phyloP scores from a whole-genome alignment of 2,329 filamentous ascomycete species.

The Trichoderma harzianum region DNA sequence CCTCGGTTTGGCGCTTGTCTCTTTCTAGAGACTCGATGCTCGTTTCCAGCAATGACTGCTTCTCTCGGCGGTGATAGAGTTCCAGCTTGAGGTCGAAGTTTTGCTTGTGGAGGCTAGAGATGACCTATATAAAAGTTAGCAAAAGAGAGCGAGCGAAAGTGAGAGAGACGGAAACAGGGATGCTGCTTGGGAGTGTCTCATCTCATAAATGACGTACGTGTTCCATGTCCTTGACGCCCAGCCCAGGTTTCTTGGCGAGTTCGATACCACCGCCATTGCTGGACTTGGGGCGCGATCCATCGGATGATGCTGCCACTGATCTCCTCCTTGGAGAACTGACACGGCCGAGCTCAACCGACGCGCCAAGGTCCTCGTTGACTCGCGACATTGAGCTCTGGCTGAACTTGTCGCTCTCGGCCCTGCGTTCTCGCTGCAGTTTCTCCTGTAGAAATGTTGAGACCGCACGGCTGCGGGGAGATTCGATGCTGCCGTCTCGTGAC shows the following conservation, averaged over 20 bases:
- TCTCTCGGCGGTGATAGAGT: conserved; percentile 65
- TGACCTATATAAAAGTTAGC: conserved; percentile 41
- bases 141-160: neutral
- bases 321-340: conserved; percentile 40
- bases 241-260: conserved; percentile 45
- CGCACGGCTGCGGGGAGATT: conserved; percentile 38
- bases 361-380: conserved; percentile 37
- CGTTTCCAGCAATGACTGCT: conserved; percentile 57
- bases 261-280: conserved; percentile 39
- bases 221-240: conserved; percentile 67
- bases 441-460: conserved; percentile 55
- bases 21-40: conserved; percentile 53
- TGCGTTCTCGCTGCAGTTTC: conserved; percentile 50
- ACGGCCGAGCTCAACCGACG: conserved; percentile 38
- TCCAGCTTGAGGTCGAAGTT: conserved; percentile 76
- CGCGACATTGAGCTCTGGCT: conserved; percentile 31
- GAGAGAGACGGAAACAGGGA: neutral
- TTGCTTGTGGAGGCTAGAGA: conserved; percentile 68
- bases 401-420: conserved; percentile 45
- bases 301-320: conserved; percentile 30
- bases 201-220: conserved; percentile 42
- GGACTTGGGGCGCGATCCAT: conserved; percentile 40
- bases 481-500: conserved; percentile 42
- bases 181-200: neutral
- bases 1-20: conserved; percentile 51